Evolutionary conservation across 1,284 basidiomycete species (phyloP).

Genomic region (Wolfiporia cocos): DNA sequence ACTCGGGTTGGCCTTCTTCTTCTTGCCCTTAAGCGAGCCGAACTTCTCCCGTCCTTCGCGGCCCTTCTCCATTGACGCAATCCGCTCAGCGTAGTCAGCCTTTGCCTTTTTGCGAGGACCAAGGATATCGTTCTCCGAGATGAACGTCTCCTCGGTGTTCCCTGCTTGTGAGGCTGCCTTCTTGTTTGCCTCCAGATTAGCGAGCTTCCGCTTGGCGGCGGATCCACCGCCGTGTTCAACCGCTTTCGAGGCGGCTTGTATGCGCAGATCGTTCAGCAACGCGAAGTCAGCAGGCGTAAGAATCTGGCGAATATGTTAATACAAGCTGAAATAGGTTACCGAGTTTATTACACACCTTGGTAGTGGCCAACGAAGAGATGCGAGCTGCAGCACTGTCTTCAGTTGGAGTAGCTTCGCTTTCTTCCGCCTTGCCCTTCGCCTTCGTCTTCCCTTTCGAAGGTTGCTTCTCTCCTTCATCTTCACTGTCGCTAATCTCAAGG

Average conservation of each 20-base stretch:
- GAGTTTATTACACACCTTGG: slow-evolving; percentile 56
- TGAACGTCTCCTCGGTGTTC: slow-evolving; percentile 55
- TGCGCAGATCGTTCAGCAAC: slow-evolving; percentile 84
- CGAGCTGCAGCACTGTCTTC: slow-evolving; percentile 26
- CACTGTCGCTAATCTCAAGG: slow-evolving; percentile 81
- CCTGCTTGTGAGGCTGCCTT: slow-evolving; percentile 40
- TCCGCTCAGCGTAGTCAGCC: slow-evolving; percentile 90
- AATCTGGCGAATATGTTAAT: slow-evolving; percentile 55
- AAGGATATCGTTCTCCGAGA: slow-evolving; percentile 90
- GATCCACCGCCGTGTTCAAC: slow-evolving; percentile 71
- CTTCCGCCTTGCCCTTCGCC: slow-evolving; percentile 25
- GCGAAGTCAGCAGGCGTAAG: slow-evolving; percentile 98
- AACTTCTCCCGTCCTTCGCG: slow-evolving; percentile 96
- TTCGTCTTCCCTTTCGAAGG: slow-evolving; percentile 30
- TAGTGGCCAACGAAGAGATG: slow-evolving; percentile 66
- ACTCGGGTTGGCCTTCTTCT: slow-evolving; percentile 74
- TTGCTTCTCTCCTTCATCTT: slow-evolving; percentile 60
- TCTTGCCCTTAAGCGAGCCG: slow-evolving; percentile 85
- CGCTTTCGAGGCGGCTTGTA: slow-evolving; percentile 74
- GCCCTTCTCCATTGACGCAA: slow-evolving; percentile 87
- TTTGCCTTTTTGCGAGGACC: slow-evolving; percentile 94
- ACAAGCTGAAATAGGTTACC: too few species aligned
- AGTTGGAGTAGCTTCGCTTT: slow-evolving; percentile 12
- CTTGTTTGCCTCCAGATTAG: slow-evolving; percentile 66
- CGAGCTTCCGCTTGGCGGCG: slow-evolving; percentile 85